Base-by-base conservation (phyloP, 768 basidiomycete genomes). In the Boletus eberwhitei region DNA sequence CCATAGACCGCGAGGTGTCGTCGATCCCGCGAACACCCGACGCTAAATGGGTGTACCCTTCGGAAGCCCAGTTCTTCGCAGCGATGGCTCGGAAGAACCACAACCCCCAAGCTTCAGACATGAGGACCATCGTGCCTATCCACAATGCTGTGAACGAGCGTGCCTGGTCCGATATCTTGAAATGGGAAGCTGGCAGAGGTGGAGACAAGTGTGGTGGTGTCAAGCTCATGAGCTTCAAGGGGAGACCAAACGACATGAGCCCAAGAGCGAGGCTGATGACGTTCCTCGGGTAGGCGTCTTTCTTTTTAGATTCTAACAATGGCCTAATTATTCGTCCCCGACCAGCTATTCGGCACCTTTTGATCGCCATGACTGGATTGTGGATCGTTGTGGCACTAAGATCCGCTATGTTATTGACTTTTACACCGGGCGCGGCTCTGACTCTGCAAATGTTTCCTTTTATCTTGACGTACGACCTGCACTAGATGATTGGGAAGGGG, bases 71-170 rank as follows among this genome's bases (percentile, higher is more conserved):
- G 73, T 99, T 99, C 79, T 98, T 90, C 72, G 79, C 89, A n/a
- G 96, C 97, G 19, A 94, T 99, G 87, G 82, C 86, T 53, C 85
- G 96, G 55, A 98, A 98, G 75, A 86, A 97, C 63, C 91, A 97
- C 70, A 84, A 87, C 51, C 95, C 95, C 4, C 79, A 85, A 31
- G 80, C 88, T 21, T 68, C 78, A n/a, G 96, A 98, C 74, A 98
- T 98, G 95, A 84, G 81, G 64, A 88, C 91, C 29, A 87, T 99
- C 64, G 93, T 99, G 21, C 96, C 95, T 14, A 99, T 99, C 47
- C 97, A 99, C 73, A 99, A 99, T 67, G 96, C 96, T 36, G 97
- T 98, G 51, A 99, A 99, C 69, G 97, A 98, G 73, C 85, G 86
- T 50, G 88, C 90, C 3, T 96, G 93, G 93, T 73, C 76, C 19